Evolutionary conservation across 495 filamentous ascomycete genomes (phyloP), one percentile per base, ranked within the genome.

Genomic region (Penicillium maclennaniae): DNA sequence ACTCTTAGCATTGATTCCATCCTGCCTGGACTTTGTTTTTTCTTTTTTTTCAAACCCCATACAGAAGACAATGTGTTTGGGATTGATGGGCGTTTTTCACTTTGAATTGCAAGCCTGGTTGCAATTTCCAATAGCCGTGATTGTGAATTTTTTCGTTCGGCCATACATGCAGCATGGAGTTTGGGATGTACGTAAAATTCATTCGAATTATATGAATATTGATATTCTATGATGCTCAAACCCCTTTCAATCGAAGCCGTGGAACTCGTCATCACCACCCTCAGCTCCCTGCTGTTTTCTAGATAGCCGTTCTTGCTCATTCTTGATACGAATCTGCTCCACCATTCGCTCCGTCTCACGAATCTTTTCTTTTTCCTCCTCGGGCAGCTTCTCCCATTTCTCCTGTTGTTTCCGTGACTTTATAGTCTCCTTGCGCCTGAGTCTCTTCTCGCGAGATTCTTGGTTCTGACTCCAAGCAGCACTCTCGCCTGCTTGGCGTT

Each of bases 381-480:
- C 82, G 0, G 82, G 86, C 82, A 97, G 86, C 63, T 79, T 80
- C 40, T 80, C 80, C 70, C 76, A 69, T 56, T 75, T 74, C 65
- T 88, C 83, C 44, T 83, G 80, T 65, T 95, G 88, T 43, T 85
- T 79, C 66, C 82, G 85, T 45, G 79, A 78, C 47, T 81, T 74
- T 70, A 91, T 92, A 77, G 84, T 85, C 52, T 92, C 90, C 45
- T 87, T 78, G 53, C 89, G 76, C 56, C 69, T 76, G 45, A 83
- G 78, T 53, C 83, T 84, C 49, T 79, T 69, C 1, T 87, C 85
- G 53, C 85, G 84, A 21, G 76, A 71, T 39, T 92, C 89, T 23
- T 81, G 75, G 70, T 97, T 92, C 31, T 79, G 79, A 65, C 87
- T 95, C 93, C 93, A 98, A 2, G 93, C 87, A 43, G 83, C 77